Base-by-base conservation (phyloP, 2,329 filamentous ascomycete genomes). In the Colletotrichum sp. region DNA sequence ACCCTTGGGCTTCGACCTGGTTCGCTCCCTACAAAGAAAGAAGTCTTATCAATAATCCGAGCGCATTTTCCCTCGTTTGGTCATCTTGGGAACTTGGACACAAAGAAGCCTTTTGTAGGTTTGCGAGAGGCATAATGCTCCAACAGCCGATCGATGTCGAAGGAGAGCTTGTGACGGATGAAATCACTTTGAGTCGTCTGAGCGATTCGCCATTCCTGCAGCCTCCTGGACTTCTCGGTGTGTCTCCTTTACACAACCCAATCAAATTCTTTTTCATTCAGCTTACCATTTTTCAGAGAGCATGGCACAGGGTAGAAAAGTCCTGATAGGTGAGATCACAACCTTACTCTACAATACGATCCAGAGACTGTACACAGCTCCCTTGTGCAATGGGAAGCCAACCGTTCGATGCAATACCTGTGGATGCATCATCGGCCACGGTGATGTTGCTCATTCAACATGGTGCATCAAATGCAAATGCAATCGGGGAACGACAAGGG, bases 161-260 rank as follows among this genome's bases (percentile, higher is more conserved):
- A 1, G 57, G 57, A 2, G 15, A 61, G 26, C 57, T 61, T 30
- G 18, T 18, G 18, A n/a, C 57, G 13, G 28, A 3, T 38, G 8
- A 38, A 8, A 38, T 8, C 8, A 38, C 26, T 30, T 12, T 28
- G 9, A 7, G 57, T 61, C n/a, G 24, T 30, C 28, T 61, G 16
- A 61, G 18, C 24, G 18, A 10, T 18, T 15, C 6, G 2, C 18
- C 24, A 8, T 61, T 5, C 57, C 16, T 21, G 8, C 26, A 32
- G 16, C 57, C 57, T n/a, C 57, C 57, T 5, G 57, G 28, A 6
- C 18, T 61, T n/a, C 5, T 61, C 2, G 57, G 57, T 15, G 34
- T n/a, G 57, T 34, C 38, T 10, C 3, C 38, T 3, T 10, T 3
- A 10, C 0, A 6, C 16, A n/a, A 3, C 4, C 38, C 15, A 2